Percentiles rank a stretch among this genome's conserved stretches.
phyloP scores from a whole-genome alignment of 768 basidiomycete genomes.

The Austroboletus eburneus region DNA sequence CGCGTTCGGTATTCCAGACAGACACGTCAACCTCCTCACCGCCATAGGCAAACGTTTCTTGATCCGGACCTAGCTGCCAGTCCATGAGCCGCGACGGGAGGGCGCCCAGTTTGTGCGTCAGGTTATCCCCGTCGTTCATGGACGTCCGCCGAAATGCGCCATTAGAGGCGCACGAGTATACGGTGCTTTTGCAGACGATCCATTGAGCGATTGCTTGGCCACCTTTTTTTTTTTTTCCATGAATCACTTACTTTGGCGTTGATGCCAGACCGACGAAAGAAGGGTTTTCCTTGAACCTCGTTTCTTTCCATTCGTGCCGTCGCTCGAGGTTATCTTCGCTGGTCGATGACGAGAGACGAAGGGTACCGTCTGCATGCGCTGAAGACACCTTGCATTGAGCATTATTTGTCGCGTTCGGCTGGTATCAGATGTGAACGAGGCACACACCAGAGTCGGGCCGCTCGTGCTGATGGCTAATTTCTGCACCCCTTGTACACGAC shows the following conservation, averaged over 20 bases:
- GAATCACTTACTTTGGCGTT: conserved; percentile 44
- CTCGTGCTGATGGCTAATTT: conserved; percentile 32
- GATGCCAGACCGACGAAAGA: conserved; percentile 60
- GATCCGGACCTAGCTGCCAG: conserved; percentile 56
- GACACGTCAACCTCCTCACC: conserved; percentile 86
- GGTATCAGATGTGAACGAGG: neutral
- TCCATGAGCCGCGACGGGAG: conserved; percentile 68
- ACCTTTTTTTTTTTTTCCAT: neutral
- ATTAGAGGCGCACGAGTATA: conserved; percentile 71
- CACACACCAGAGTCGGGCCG: conserved; percentile 39
- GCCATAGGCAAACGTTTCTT: conserved; percentile 67
- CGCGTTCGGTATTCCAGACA: conserved; percentile 67
- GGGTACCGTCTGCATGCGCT: conserved; percentile 58
- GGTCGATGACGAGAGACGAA: conserved; percentile 40
- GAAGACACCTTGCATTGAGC: conserved; percentile 60
- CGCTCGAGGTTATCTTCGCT: conserved; percentile 40
- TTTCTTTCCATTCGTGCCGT: conserved; percentile 59
- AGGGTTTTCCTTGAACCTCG: conserved; percentile 47
- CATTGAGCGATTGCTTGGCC: conserved; percentile 2
- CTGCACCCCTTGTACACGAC: conserved; percentile 37
- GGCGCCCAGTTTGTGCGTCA: conserved; percentile 31
- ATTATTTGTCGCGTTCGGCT: conserved; percentile 18
- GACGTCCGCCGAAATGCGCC: conserved; percentile 60
- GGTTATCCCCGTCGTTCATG: conserved; percentile 24
- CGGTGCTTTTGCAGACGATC: conserved; percentile 24